Base-by-base conservation (phyloP, 2,329 filamentous ascomycete genomes). In the Aspergillus fumigatus region DNA sequence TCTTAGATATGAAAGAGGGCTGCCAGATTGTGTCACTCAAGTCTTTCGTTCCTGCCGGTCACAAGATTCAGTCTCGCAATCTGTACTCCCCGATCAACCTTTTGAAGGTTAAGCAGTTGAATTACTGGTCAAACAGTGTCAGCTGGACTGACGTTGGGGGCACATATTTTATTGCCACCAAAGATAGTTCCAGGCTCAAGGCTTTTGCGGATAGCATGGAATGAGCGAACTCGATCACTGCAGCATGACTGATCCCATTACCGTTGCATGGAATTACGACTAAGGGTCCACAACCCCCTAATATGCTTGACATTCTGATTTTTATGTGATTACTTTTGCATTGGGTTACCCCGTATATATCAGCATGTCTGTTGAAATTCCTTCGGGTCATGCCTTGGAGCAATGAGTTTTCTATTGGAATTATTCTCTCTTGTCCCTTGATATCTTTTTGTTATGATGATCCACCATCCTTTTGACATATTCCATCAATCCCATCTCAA, bases 21-120 rank as follows among this genome's bases (percentile, higher is more conserved):
- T 92, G 89, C 74, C 88, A 89, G 73, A 89, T 99, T 55, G 88
- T 97, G 45, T 96, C 91, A 52, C 82, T 99, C 57, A 95, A 94
- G 76, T 92, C 88, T 1, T 99, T 99, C 70, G 90, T 94, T 14
- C 86, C 90, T 47, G 86, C 88, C 50, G 86, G 88, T 61, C 88
- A 92, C 70, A 88, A 88, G 65, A 88, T 91, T 51, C 86, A 85
- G 55, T 77, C 79, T 17, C 80, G 89, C 62, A 94, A 92, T 67
- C 81, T 89, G 67, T 88, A 95, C 64, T 89, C 92, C 51, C 89
- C 89, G 4, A 86, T 87, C 63, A 94, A 92, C 62, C 84, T 95
- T 57, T 83, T 97, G 51, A 84, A 89, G 40, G 90, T 94, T 59
- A 83, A 89, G 70, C 80, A 87, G 43, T 85, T 88, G 66, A 80